These are phyloP conservation scores for Cucurbita ficifolia DNA, from an alignment of 306 rosid genomes.

Conservation along the genomic window DNA sequence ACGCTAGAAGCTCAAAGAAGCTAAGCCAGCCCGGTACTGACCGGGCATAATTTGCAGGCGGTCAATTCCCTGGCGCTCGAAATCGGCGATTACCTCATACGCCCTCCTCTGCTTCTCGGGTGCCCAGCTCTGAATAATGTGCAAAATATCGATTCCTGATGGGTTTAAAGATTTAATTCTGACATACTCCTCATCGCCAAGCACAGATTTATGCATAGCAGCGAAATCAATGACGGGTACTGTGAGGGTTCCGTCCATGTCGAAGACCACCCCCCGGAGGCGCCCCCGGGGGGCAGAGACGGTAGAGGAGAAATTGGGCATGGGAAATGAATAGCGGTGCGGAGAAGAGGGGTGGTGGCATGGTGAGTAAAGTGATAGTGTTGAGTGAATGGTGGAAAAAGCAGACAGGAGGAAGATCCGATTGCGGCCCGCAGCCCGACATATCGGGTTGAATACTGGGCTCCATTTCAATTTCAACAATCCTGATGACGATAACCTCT, in stretches of 20 bases:
- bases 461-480: not conserved
- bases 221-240: conserved; percentile 75
- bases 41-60: conserved; percentile 93
- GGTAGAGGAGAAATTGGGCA: conserved; percentile 21
- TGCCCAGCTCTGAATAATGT: conserved; percentile 48
- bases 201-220: conserved; percentile 75
- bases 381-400: not conserved
- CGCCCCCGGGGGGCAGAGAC: conserved; percentile 22
- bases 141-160: conserved; percentile 68
- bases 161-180: conserved; percentile 41
- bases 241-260: conserved; percentile 97
- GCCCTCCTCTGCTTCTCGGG: conserved; percentile 47
- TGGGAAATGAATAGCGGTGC: not conserved
- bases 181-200: conserved; percentile 52
- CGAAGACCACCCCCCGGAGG: conserved; percentile 77
- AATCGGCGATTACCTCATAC: conserved; percentile 48
- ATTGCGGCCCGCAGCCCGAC: not conserved
- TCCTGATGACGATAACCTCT: not conserved
- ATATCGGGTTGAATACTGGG: not conserved
- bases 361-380: not conserved
- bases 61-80: conserved; percentile 55
- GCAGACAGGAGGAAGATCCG: not conserved
- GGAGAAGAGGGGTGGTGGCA: not conserved
- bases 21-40: conserved; percentile 1
- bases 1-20: no score